phyloP scores from a whole-genome alignment of 2,329 filamentous ascomycete species.

The Xylariomycetidae sp. region DNA sequence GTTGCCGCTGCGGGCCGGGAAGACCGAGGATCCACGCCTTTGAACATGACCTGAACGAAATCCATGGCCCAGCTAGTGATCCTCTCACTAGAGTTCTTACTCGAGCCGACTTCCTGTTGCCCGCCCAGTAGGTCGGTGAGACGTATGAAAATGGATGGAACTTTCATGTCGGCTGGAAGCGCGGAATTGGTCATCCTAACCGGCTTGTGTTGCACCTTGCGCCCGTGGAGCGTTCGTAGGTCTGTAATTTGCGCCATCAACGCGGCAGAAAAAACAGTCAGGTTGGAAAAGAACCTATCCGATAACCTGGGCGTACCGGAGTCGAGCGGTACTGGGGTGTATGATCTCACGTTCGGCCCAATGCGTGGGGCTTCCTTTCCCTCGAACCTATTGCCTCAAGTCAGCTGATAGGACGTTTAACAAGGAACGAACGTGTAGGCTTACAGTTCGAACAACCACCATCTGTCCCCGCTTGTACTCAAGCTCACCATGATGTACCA shows the following conservation, averaged over 20 bases:
- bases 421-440: too few species aligned
- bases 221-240: conserved; percentile 39
- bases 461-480: conserved; percentile 67
- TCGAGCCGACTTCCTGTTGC: too few species aligned
- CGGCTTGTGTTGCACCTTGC: conserved; percentile 34
- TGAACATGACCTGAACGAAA: conserved; percentile 52
- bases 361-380: conserved; percentile 13
- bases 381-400: too few species aligned
- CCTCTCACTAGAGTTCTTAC: conserved; percentile 10
- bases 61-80: conserved; percentile 51
- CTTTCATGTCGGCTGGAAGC: conserved; percentile 35
- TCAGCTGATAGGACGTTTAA: too few species aligned
- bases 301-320: conserved; percentile 39
- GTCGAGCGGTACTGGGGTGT: conserved; percentile 37
- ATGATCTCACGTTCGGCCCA: conserved; percentile 18
- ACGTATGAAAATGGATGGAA: conserved; percentile 44
- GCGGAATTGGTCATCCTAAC: conserved; percentile 31
- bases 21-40: conserved; percentile 31
- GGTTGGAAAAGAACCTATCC: conserved; percentile 45
- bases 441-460: conserved; percentile 68
- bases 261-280: conserved; percentile 44
- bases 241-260: conserved; percentile 47
- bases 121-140: conserved; percentile 37
- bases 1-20: conserved; percentile 3
- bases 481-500: conserved; percentile 71